phyloP scores from a whole-genome alignment of 108 stramenopile genomes.

The Nitzschia sp. region DNA sequence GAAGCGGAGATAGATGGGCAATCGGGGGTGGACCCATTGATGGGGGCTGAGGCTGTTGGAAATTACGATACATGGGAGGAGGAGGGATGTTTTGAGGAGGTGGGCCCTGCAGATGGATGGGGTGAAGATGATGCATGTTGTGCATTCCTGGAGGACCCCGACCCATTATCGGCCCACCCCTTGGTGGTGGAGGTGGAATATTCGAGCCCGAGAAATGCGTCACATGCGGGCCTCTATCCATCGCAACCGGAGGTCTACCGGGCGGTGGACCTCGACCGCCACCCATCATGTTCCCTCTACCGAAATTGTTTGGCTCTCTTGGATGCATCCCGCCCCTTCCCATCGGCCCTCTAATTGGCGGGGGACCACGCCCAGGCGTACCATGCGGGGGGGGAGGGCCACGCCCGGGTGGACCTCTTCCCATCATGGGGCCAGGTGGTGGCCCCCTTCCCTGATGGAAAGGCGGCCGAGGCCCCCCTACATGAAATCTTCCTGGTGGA shows the following conservation, averaged over 20 bases:
- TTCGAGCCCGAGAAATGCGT: not conserved
- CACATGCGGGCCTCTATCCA: conserved; percentile 5
- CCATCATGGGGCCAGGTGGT: conserved; percentile 19
- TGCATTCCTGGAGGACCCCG: not conserved
- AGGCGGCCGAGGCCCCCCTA: conserved; percentile 16
- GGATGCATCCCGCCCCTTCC: not conserved
- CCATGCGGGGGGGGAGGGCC: not conserved
- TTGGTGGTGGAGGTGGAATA: conserved; percentile 11
- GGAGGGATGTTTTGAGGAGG: conserved; percentile 15
- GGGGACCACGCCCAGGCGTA: conserved; percentile 2
- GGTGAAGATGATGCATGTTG: not conserved
- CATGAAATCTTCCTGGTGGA: not conserved
- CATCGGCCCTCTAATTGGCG: not conserved
- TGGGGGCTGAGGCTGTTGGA: not conserved
- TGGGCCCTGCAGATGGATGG: not conserved
- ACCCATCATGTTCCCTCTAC: conserved; percentile 5
- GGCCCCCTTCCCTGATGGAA: conserved; percentile 12
- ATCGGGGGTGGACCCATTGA: conserved; percentile 10
- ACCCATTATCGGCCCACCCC: not conserved
- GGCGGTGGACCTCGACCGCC: not conserved
- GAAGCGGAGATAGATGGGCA: conserved; percentile 14
- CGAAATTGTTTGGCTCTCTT: not conserved
- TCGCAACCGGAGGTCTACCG: not conserved
- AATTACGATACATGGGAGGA: conserved; percentile 9
- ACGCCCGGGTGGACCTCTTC: conserved; percentile 16